Base-by-base conservation (phyloP, 1,139 yeast genomes). In the Yamadazyma oceani region DNA sequence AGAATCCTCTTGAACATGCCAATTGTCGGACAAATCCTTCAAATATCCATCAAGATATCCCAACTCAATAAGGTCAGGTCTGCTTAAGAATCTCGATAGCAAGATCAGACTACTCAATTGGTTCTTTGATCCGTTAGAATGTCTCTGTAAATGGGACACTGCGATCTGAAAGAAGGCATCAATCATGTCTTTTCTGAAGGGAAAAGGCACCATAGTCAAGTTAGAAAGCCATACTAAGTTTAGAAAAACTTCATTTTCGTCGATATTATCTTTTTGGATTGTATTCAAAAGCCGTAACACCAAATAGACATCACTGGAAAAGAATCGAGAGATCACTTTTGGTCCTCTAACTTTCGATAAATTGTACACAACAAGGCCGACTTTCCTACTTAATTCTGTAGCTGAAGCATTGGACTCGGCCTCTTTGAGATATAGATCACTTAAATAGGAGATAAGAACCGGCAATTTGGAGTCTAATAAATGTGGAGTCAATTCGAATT, bases 171-270 rank as follows among this genome's bases (percentile, higher is more conserved):
- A 69, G 0, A 85, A 50, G 6, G 58, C 38, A 0, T 46, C 37
- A 2, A 70, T 62, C 10, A 78, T 45, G 4, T 58, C 54, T 0
- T 62, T 53, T 1, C 56, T 60, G 31, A 89, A 63, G 3, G 75
- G 70, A 53, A 89, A 89, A 0, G 97, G 97, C 0, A 82, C 80
- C 25, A 85, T 60, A 0, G 80, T 75, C 14, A 88, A 61, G 21
- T 82, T 78, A 1, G 85, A 73, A 12, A 87, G 64, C 96, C 96
- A 89, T 6, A 85, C 62, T n/a, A 88, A 59, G 31, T 81, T 56
- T 3, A 82, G 57, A 48, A 78, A 86, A 9, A 69, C 55, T 35
- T 75, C 75, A 45, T 53, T 78, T 66, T 94, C 96, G 74, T 45
- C 40, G 24, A 40, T 37, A 12, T 16, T 38, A 5, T 36, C 13